Evolutionary conservation across 2,329 filamentous ascomycete species (phyloP).

Genomic region (Volutella citrinella): DNA sequence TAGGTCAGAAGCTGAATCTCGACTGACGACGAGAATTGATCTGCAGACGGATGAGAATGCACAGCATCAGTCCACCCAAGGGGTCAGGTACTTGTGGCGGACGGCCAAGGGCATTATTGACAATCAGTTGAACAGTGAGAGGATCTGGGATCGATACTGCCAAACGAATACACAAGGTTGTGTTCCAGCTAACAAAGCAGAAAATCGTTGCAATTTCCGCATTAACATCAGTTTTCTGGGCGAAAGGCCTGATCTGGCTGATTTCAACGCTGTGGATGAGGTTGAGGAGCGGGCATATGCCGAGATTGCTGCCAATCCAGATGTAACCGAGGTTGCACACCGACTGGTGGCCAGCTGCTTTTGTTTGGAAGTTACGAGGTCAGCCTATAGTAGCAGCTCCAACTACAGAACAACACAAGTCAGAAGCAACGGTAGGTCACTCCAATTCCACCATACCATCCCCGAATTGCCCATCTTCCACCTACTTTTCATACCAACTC

Average conservation of each 20-base stretch:
- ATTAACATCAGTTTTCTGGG: not conserved
- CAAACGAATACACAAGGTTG: not conserved
- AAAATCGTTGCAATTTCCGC: too few relatives aligned
- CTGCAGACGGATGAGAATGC: too few relatives aligned
- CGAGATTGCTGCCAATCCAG: conserved; percentile 1
- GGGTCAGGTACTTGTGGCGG: conserved; percentile 1
- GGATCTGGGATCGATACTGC: conserved; percentile 2
- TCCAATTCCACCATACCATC: too few relatives aligned
- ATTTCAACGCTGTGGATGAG: not conserved
- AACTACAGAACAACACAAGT: conserved; percentile 2
- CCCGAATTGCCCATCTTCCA: too few relatives aligned
- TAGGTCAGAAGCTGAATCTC: too few relatives aligned
- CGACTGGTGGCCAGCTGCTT: conserved; percentile 7
- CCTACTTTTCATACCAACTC: too few relatives aligned
- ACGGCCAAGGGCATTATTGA: conserved; percentile 2
- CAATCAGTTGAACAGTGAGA: conserved; percentile 3
- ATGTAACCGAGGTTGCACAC: conserved; percentile 2
- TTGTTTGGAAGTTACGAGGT: conserved; percentile 2
- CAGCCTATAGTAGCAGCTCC: not conserved
- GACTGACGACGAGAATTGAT: too few relatives aligned
- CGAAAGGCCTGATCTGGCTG: conserved; percentile 1
- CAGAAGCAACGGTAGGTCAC: too few relatives aligned
- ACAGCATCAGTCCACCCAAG: not conserved
- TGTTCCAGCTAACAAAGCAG: too few relatives aligned
- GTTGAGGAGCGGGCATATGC: conserved; percentile 1